Evolutionary conservation across 768 basidiomycete species (phyloP).

Genomic region (Gautieria morchelliformis): DNA sequence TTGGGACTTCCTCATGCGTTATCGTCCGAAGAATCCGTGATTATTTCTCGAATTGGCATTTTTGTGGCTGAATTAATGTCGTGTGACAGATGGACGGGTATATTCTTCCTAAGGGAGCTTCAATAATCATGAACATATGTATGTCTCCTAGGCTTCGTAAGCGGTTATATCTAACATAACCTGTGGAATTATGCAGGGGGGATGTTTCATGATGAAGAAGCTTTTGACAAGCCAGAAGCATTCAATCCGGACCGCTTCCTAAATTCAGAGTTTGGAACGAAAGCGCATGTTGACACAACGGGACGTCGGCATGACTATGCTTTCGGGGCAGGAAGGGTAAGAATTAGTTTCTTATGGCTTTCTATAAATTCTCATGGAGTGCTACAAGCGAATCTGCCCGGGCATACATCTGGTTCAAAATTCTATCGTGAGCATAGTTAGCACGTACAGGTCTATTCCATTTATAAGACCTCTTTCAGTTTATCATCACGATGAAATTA

Average conservation of each 20-base stretch:
- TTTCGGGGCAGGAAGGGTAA: neutral
- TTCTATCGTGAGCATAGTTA: neutral
- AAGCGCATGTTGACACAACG: neutral
- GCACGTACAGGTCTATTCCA: neutral
- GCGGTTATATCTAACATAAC: neutral
- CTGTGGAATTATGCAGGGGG: neutral
- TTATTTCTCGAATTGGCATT: neutral
- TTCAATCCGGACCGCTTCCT: constrained; percentile 16
- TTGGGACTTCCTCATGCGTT: neutral
- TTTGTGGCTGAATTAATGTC: neutral
- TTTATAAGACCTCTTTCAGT: neutral
- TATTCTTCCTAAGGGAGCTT: neutral
- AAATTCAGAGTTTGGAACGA: neutral
- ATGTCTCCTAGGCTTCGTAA: neutral
- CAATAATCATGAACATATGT: neutral
- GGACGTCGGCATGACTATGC: neutral
- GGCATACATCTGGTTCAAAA: neutral
- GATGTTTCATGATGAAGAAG: neutral
- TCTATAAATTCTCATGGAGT: neutral
- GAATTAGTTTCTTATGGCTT: neutral
- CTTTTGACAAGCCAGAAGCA: constrained; percentile 10
- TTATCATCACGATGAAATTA: neutral
- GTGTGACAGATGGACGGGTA: neutral
- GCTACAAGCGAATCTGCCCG: neutral
- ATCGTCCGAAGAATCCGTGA: neutral